Base-by-base conservation (phyloP, 148 eudicot species). In the Silene latifolia region DNA sequence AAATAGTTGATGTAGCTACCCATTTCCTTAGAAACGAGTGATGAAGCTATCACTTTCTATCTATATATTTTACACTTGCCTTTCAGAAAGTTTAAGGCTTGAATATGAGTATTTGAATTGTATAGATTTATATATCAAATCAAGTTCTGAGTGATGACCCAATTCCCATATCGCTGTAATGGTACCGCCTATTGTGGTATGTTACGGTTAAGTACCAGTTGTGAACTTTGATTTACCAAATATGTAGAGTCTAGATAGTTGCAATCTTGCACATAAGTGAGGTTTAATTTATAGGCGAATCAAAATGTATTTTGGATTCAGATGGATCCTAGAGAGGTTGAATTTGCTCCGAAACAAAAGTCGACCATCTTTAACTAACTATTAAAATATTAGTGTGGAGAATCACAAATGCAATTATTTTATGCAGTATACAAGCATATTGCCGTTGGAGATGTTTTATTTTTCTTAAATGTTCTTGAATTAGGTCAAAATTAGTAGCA, bases 1-100 rank as follows among this genome's bases (percentile, higher is more conserved):
- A 51, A 51, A 51, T n/a, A 29, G 32, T 64, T 64, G 68, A 64
- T 64, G 68, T 1, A 64, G 68, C 44, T 13, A 60, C 29, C 64
- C 7, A 48, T n/a, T 9, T 64, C 25, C 23, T 25, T 10, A 9
- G 11, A 18, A 74, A 8, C 47, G 6, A 20, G n/a, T 20, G 6
- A 23, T 8, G 8, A 3, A 32, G 24, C n/a, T n/a, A n/a, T n/a
- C n/a, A n/a, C n/a, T n/a, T n/a, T n/a, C n/a, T 13, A 11, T 19
- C 24, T 27, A 25, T 35, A 20, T 53, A 54, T 27, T 20, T 21
- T 14, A 65, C 18, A 60, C 9, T 8, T 59, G 1, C n/a, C 63
- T 8, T 66, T 67, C 7, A 46, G 67, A 63, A 29, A 63, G 6
- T 23, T 7, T 27, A 5, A 29, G n/a, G 2, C 66, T 23, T 62